Evolutionary conservation across 2,329 filamentous ascomycete species (phyloP).

Genomic region (Cryoendolithus antarcticus): DNA sequence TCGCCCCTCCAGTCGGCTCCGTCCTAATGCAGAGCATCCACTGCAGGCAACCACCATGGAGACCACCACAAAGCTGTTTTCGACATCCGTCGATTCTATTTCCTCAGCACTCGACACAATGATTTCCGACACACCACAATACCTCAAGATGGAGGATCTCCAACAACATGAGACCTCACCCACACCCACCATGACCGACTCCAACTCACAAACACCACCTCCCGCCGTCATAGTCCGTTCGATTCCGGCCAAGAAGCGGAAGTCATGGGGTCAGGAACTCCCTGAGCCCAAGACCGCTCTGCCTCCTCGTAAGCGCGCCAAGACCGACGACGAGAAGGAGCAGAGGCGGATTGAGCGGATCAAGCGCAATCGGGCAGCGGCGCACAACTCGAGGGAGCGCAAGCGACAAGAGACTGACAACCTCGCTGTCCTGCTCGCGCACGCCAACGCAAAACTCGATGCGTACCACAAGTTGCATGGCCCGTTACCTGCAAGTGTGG

Average conservation of each 20-base stretch:
- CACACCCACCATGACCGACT: constrained; percentile 8
- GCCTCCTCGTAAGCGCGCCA: constrained; percentile 90
- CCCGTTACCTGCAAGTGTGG: constrained; percentile 19
- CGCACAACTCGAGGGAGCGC: constrained; percentile 89
- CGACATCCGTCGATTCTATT: neutral
- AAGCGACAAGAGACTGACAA: constrained; percentile 85
- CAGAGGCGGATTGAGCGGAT: constrained; percentile 95
- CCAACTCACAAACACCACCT: constrained; percentile 11
- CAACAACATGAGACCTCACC: constrained; percentile 10
- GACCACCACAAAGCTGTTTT: too few species aligned
- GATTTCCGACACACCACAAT: constrained; percentile 6
- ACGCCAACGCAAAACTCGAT: constrained; percentile 19
- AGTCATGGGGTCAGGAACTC: constrained; percentile 96
- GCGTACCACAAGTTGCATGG: constrained; percentile 21
- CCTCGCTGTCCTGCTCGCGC: constrained; percentile 42
- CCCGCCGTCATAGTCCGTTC: constrained; percentile 20
- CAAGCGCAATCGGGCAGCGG: constrained; percentile 86
- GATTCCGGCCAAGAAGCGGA: constrained; percentile 39
- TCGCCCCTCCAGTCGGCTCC: too few species aligned
- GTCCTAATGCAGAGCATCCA: too few species aligned
- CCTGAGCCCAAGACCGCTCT: constrained; percentile 95
- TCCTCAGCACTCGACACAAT: constrained; percentile 4
- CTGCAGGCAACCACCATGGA: too few species aligned
- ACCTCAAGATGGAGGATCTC: constrained; percentile 16
- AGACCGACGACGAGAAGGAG: constrained; percentile 98